These are phyloP conservation scores for Aureobasidium sp. DNA, from an alignment of 2,329 filamentous ascomycete genomes.

Conservation along the genomic window DNA sequence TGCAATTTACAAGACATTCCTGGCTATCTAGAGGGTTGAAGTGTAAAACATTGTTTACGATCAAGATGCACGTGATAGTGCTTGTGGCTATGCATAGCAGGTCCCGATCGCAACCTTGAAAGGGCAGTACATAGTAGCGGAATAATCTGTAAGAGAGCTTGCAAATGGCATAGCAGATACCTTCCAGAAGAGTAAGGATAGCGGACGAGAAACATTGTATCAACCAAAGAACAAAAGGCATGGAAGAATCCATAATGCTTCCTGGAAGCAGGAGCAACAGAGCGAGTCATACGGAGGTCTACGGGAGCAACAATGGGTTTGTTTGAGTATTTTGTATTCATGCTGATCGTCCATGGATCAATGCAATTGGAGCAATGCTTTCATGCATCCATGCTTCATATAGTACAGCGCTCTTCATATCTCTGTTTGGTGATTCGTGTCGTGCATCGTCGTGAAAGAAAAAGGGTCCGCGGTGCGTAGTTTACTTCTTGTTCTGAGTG, in stretches of 20 bases:
- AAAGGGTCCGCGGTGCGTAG: conserved; percentile 2
- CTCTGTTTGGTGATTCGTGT: background rate
- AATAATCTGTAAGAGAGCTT: too few relatives aligned
- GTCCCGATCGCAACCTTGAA: too few relatives aligned
- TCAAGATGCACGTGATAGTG: too few relatives aligned
- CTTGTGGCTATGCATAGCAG: too few relatives aligned
- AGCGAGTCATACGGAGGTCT: background rate
- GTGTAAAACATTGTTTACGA: too few relatives aligned
- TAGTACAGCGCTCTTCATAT: background rate
- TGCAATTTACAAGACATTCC: background rate
- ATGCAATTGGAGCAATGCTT: background rate
- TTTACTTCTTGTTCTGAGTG: conserved; percentile 19
- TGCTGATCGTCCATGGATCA: background rate
- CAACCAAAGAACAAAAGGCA: too few relatives aligned
- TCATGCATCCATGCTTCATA: background rate
- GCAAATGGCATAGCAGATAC: too few relatives aligned
- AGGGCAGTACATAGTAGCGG: too few relatives aligned
- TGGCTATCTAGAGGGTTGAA: background rate
- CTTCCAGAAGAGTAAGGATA: too few relatives aligned
- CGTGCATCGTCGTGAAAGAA: conserved; percentile 13
- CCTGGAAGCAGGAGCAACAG: too few relatives aligned
- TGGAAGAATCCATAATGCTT: too few relatives aligned
- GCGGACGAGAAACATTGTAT: too few relatives aligned
- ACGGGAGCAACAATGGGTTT: background rate
- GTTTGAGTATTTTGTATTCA: background rate